These are phyloP conservation scores for Zizania palustris DNA, from an alignment of 202 grass and related monocot species.

Conservation along the genomic window DNA sequence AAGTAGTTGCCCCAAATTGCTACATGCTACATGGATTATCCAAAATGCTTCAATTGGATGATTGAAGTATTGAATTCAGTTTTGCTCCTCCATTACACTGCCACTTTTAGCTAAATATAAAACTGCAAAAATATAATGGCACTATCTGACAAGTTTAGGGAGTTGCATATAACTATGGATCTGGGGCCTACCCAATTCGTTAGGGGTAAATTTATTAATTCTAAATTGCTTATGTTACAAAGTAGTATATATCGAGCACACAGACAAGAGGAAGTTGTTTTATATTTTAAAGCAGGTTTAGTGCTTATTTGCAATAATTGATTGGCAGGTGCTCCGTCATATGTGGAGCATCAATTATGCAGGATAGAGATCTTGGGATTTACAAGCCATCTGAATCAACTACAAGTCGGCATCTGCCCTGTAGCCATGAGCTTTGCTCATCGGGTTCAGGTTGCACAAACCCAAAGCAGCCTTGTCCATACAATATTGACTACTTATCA, in stretches of 20 bases:
- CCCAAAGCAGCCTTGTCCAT: slow-evolving; percentile 85
- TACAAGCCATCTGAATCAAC: slow-evolving; percentile 87
- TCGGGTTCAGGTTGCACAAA: slow-evolving; percentile 60
- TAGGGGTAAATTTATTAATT: slow-evolving; percentile 24
- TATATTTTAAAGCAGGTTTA: slow-evolving; percentile 72
- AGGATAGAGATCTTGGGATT: slow-evolving; percentile 95
- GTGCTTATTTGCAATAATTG: slow-evolving; percentile 97
- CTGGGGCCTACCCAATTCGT: neutral
- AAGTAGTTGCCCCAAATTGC: neutral
- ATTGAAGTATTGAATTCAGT: neutral
- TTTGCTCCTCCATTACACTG: neutral
- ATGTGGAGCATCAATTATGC: slow-evolving; percentile 99
- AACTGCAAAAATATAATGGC: neutral
- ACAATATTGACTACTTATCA: slow-evolving; percentile 73
- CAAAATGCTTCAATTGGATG: neutral
- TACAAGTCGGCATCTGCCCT: slow-evolving; percentile 85
- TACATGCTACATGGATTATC: slow-evolving; percentile 22
- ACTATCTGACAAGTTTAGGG: neutral
- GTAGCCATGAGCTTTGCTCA: slow-evolving; percentile 78
- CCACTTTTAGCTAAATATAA: neutral
- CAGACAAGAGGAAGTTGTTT: slow-evolving; percentile 34
- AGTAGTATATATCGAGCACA: slow-evolving; percentile 20
- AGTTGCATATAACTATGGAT: too few relatives aligned
- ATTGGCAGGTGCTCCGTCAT: slow-evolving; percentile 96
- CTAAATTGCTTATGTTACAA: slow-evolving; percentile 21